Evolutionary conservation across 73 alveolate species (phyloP), one percentile per base, ranked within the genome.

Genomic region (Urostyla sp.): DNA sequence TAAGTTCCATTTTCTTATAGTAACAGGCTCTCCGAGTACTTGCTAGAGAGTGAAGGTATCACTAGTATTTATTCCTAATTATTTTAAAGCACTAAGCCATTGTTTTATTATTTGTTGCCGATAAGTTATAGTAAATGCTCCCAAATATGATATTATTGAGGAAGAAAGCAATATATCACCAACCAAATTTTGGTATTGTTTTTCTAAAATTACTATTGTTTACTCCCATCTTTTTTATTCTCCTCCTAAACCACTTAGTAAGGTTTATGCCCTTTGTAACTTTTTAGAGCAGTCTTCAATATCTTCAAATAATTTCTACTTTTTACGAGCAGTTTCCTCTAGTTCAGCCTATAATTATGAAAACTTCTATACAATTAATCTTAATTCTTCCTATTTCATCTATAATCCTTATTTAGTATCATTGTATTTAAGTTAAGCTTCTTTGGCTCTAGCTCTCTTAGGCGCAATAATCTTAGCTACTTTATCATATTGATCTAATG

Each of bases 1-100:
- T 30, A 95, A 92, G 77, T 98, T 96, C 99, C 99, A 98, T 31
- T 94, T 88, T 69, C 98, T 96, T 58, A 98, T 98, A 76, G 95
- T 94, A 67, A 98, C 98, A 10, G 97, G 98, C 73, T 98, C 99
- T 35, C 99, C 99, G 11, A 98, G 84, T 34, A 96, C 91, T 50
- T 82, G 67, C 59, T 92, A 90, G 40, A 98, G 72, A 50, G 95
- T 83, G 66, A 92, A 98, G 72, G 86, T 75, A 60, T 85, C 92
- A 87, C 97, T 94, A 48, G 97, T 98, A 60, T 95, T 98, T 35
- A 83, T 83, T 73, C 91, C 91, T 69, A 40, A 67, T 26, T 23
- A 91, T 98, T 63, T 92, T 81, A 69, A 94, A 94, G 56, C 88
- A 84, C 56, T 84, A 20, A 52, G 34, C 66, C 69, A 73, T 27